Evolutionary conservation across 2,329 filamentous ascomycete species (phyloP).

Genomic region (Trichoderma sp.): DNA sequence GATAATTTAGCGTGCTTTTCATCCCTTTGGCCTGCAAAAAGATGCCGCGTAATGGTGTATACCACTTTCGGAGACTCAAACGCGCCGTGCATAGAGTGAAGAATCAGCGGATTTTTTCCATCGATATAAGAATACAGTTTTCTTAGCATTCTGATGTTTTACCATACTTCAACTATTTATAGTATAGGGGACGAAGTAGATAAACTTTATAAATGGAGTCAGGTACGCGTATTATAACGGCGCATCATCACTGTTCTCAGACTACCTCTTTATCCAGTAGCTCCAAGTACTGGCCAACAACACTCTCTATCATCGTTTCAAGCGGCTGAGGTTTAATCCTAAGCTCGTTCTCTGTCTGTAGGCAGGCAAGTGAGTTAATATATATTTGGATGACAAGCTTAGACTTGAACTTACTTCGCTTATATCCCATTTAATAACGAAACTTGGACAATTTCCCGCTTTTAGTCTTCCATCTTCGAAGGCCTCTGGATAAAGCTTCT

Average conservation of each 20-base stretch:
- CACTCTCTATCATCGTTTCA: background rate
- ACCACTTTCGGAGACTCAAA: background rate
- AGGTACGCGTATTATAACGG: background rate
- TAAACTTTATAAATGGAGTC: background rate
- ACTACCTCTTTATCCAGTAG: background rate
- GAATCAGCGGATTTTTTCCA: background rate
- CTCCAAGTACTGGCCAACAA: background rate
- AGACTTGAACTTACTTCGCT: background rate
- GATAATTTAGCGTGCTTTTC: background rate
- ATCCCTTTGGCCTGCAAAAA: background rate
- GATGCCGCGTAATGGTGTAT: background rate
- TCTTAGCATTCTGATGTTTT: background rate
- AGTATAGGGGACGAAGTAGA: background rate
- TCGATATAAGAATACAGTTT: background rate
- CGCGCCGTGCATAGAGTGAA: background rate
- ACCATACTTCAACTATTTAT: background rate
- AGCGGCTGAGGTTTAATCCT: background rate
- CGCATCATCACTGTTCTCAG: background rate
- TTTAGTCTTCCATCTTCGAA: background rate
- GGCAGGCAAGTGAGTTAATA: background rate
- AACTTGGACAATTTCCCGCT: background rate
- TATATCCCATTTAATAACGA: background rate
- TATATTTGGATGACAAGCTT: background rate
- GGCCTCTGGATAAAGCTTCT: background rate
- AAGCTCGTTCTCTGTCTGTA: background rate